Evolutionary conservation across 805 yeast genomes (phyloP), one percentile per base, ranked within the genome.

Genomic region (Dipodascus albidus): DNA sequence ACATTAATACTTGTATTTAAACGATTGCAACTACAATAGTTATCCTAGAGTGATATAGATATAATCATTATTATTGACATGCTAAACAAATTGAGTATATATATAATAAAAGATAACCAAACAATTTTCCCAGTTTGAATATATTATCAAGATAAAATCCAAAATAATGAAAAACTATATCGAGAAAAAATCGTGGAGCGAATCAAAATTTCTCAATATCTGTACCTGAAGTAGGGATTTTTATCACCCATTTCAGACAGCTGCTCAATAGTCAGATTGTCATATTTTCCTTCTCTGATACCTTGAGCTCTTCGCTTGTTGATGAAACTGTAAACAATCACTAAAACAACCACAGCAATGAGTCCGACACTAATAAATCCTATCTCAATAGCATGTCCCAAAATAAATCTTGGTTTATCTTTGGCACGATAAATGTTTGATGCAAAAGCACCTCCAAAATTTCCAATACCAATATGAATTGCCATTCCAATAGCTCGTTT

Each of bases 381-480:
- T 52, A 81, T 61, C 57, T 74, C 66, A 41, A 78, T 69, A 41
- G 73, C 64, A 57, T 77, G 70, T 35, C 84, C 85, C 38, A 77
- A 76, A 38, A 60, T 69, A 62, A 74, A 80, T 17, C 69, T 66
- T 23, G 85, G 85, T 22, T 82, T 70, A 57, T 80, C 83, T 38
- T 64, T 60, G 33, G 75, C 62, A 53, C 80, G 71, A 66, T 78
- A 80, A 23, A 79, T 67, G 58, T 72, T 80, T 2, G 82, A 62
- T 24, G 83, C 67, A 53, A 80, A 73, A 58, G 80, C 80, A 57
- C 84, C 85, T 49, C 83, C 84, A 58, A 79, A 76, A 65, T 80
- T 80, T 56, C 85, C 85, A 60, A 80, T 77, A 1, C 85, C 84
- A 60, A 81, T 74, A 57, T 78, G 78, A 67, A 76, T 70, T 3